A percentile compares a stretch with the other conserved stretches of the same genome.
phyloP scores from a whole-genome alignment of 2,329 filamentous ascomycete genomes.

The Mycosphaerelloides madeirae region DNA sequence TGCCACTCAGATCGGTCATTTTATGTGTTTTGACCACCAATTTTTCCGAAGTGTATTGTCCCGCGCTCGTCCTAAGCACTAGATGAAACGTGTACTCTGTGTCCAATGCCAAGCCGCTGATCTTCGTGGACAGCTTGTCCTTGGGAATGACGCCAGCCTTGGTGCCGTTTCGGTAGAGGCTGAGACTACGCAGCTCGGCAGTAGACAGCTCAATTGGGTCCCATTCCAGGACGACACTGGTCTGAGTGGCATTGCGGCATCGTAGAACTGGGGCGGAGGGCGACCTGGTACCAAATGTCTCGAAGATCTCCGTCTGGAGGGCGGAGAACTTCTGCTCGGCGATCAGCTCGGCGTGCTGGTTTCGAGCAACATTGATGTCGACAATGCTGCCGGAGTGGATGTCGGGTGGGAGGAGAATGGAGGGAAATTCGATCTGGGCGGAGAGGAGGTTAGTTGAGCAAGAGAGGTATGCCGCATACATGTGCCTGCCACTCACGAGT shows the following conservation, averaged over 20 bases:
- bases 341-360: constrained; percentile 69
- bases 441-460: constrained; percentile 9
- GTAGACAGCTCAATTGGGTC: constrained; percentile 91
- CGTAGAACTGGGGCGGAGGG: constrained; percentile 74
- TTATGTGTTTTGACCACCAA: constrained; percentile 88
- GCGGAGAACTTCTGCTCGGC: constrained; percentile 71
- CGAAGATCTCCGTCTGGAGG: constrained; percentile 85
- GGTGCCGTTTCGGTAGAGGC: constrained; percentile 89
- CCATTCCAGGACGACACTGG: constrained; percentile 97
- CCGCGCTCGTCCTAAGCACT: constrained; percentile 83
- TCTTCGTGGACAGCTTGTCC: constrained; percentile 92
- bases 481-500: constrained; percentile 58
- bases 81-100: constrained; percentile 94
- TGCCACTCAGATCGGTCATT: constrained; percentile 94
- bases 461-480: neutral
- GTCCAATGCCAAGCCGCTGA: constrained; percentile 91
- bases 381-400: constrained; percentile 96
- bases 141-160: constrained; percentile 94
- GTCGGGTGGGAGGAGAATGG: constrained; percentile 89
- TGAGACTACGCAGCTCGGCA: constrained; percentile 81
- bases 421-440: constrained; percentile 90
- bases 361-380: constrained; percentile 91
- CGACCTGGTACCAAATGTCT: constrained; percentile 75
- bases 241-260: constrained; percentile 96
- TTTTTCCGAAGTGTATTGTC: constrained; percentile 78